Conservation (phyloP, 345 rosid species). For the Bruguiera gymnorhiza region DNA sequence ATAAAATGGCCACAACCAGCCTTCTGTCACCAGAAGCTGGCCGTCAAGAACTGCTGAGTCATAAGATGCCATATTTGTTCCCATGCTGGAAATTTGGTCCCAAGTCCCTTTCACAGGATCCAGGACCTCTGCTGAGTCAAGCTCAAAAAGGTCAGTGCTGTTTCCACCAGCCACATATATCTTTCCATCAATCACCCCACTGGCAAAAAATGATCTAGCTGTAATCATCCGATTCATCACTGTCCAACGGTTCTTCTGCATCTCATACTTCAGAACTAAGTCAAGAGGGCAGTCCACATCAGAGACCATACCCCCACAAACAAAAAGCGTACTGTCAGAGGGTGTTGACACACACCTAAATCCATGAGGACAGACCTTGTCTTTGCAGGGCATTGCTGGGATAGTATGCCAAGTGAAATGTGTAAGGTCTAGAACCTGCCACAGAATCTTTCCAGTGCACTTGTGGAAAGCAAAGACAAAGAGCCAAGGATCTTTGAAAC, state of each 20-base stretch:
- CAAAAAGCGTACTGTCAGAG: slow-evolving; percentile 55
- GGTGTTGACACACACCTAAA: slow-evolving; percentile 65
- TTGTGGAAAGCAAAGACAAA: slow-evolving; percentile 70
- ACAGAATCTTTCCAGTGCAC: slow-evolving; percentile 70
- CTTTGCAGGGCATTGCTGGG: slow-evolving; percentile 81
- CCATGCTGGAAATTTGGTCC: slow-evolving; percentile 61
- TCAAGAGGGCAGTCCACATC: slow-evolving; percentile 79
- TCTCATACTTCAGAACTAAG: slow-evolving; percentile 70
- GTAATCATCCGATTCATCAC: slow-evolving; percentile 59
- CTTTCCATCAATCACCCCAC: slow-evolving; percentile 67
- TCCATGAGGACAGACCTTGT: slow-evolving; percentile 75
- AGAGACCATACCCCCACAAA: slow-evolving; percentile 83
- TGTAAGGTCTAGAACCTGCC: slow-evolving; percentile 77
- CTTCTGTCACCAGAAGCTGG: slow-evolving; percentile 80
- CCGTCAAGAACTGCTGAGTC: slow-evolving; percentile 80
- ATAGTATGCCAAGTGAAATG: slow-evolving; percentile 75
- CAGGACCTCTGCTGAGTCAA: slow-evolving; percentile 68
- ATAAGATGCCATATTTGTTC: slow-evolving; percentile 72
- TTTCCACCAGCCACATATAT: slow-evolving; percentile 86
- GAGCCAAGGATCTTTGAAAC: slow-evolving; percentile 82
- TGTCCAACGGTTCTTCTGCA: slow-evolving; percentile 77
- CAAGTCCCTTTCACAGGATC: slow-evolving; percentile 65
- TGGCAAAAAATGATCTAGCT: slow-evolving; percentile 73
- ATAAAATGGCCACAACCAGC: slow-evolving; percentile 91
- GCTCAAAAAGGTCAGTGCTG: slow-evolving; percentile 63